A percentile compares a stretch with the other conserved stretches of the same genome.
Conservation (phyloP, 1,284 basidiomycete genomes). For the Inonotus obliquus region DNA sequence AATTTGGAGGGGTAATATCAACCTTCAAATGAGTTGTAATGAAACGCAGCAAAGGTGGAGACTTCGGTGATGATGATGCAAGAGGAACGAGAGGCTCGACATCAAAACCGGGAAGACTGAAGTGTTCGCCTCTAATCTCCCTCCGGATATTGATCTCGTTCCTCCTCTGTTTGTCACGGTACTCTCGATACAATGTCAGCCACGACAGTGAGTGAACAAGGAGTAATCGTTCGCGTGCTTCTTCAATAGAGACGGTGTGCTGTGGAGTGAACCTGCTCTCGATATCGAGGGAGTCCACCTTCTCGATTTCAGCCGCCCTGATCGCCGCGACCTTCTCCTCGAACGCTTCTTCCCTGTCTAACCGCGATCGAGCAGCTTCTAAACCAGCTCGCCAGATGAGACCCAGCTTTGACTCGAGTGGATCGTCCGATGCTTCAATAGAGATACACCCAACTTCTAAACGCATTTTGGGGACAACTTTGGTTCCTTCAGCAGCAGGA, state of each 20-base stretch:
- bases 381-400: constrained; percentile 77
- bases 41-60: constrained; percentile 75
- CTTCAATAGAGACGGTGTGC: constrained; percentile 64
- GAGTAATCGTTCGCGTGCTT: constrained; percentile 73
- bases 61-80: constrained; percentile 32
- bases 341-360: constrained; percentile 81
- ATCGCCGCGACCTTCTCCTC: constrained; percentile 71
- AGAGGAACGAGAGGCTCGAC: constrained; percentile 31
- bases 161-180: constrained; percentile 31
- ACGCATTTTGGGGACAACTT: constrained; percentile 61
- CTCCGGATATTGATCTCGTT: constrained; percentile 31
- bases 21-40: constrained; percentile 59
- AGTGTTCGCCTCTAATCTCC: constrained; percentile 30
- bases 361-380: constrained; percentile 70
- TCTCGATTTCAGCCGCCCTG: constrained; percentile 32
- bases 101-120: constrained; percentile 28
- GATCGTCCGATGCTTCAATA: constrained; percentile 86
- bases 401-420: constrained; percentile 78
- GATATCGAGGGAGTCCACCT: constrained; percentile 32
- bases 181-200: constrained; percentile 50
- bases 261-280: constrained; percentile 46
- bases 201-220: constrained; percentile 79
- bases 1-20: constrained; percentile 58
- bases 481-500: constrained; percentile 69
- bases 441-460: constrained; percentile 59